phyloP scores from a whole-genome alignment of 495 filamentous ascomycete species.

The Penicillium canariense region DNA sequence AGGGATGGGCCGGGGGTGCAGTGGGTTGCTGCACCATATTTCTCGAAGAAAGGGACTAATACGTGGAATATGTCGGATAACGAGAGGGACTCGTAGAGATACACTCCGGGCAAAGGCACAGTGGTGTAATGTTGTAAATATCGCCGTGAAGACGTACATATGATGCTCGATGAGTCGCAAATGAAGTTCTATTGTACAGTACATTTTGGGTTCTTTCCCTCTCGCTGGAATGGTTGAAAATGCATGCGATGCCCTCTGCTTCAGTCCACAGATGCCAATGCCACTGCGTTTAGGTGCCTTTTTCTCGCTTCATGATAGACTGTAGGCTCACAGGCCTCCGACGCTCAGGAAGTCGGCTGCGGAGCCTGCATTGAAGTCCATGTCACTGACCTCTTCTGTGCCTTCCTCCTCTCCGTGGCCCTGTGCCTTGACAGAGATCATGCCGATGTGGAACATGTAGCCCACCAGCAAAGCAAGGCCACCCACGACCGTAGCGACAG shows the following conservation, averaged over 20 bases:
- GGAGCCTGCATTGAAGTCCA: conserved; percentile 10
- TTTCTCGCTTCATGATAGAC: neutral
- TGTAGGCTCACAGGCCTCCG: neutral
- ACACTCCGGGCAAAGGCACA: conserved; percentile 29
- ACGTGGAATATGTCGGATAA: conserved; percentile 13
- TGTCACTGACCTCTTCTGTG: neutral
- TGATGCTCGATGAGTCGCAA: neutral
- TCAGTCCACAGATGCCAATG: neutral
- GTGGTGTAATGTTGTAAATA: conserved; percentile 9
- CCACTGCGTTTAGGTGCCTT: neutral
- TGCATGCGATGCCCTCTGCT: neutral
- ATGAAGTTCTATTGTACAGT: conserved; percentile 11
- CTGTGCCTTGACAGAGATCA: conserved; percentile 15
- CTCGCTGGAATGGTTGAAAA: conserved; percentile 10
- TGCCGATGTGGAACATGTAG: conserved; percentile 39
- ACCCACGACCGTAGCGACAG: conserved; percentile 37
- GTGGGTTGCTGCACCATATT: conserved; percentile 16
- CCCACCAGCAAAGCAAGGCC: conserved; percentile 38
- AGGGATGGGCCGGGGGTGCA: conserved; percentile 13
- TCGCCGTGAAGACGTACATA: neutral
- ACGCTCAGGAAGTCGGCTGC: conserved; percentile 23
- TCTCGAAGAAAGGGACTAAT: conserved; percentile 12
- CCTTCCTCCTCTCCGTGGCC: conserved; percentile 11
- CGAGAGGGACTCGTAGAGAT: neutral
- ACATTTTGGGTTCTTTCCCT: conserved; percentile 6